Evolutionary conservation across 495 filamentous ascomycete species (phyloP).

Genomic region (Neurospora terricola): DNA sequence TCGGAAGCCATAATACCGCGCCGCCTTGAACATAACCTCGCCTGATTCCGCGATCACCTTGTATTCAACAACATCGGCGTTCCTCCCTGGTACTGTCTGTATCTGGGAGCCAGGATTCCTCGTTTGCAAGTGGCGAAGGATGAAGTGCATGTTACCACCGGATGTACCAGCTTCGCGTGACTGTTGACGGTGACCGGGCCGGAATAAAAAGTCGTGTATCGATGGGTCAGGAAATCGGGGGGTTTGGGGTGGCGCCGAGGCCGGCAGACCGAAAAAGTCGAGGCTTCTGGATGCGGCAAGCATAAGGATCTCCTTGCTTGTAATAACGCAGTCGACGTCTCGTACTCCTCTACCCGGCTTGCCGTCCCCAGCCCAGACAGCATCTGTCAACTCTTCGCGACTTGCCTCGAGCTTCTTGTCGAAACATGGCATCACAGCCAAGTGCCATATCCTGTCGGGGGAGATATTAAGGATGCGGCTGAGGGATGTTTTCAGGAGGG

Average conservation of each 20-base stretch:
- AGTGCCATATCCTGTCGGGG: slow-evolving; percentile 80
- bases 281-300: slow-evolving; percentile 70
- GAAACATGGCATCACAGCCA: slow-evolving; percentile 96
- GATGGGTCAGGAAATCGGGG: slow-evolving; percentile 55
- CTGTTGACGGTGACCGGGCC: slow-evolving; percentile 19
- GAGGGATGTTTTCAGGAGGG: slow-evolving; percentile 74
- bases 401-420: slow-evolving; percentile 98
- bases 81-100: slow-evolving; percentile 63
- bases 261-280: slow-evolving; percentile 58
- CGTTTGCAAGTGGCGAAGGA: slow-evolving; percentile 61
- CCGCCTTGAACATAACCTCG: slow-evolving; percentile 61
- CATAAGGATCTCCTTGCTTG: slow-evolving; percentile 82
- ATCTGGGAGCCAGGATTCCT: slow-evolving; percentile 59
- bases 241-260: slow-evolving; percentile 33
- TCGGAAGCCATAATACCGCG: slow-evolving; percentile 90
- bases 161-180: slow-evolving; percentile 55
- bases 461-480: slow-evolving; percentile 58
- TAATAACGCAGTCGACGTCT: slow-evolving; percentile 97
- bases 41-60: slow-evolving; percentile 44
- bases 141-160: slow-evolving; percentile 79
- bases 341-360: slow-evolving; percentile 48
- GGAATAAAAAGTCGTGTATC: slow-evolving; percentile 64
- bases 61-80: slow-evolving; percentile 84
- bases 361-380: slow-evolving; percentile 50
- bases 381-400: slow-evolving; percentile 79